phyloP scores from a whole-genome alignment of 2,329 filamentous ascomycete species.

The Penicillium sumatraense region DNA sequence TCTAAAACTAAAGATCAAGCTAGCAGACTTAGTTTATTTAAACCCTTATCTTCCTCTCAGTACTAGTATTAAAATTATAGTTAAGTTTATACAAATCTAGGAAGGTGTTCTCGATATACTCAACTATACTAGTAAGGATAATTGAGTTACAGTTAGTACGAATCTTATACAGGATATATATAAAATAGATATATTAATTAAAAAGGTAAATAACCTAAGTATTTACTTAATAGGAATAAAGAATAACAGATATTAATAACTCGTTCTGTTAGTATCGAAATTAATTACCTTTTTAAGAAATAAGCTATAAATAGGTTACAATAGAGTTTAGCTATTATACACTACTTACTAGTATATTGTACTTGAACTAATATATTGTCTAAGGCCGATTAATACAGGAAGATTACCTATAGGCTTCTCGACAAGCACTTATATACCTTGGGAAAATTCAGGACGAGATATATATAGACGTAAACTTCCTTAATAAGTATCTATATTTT shows the following conservation, averaged over 20 bases:
- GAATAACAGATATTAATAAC: neutral
- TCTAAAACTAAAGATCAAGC: neutral
- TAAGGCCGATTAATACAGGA: neutral
- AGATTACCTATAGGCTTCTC: neutral
- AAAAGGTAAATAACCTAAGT: neutral
- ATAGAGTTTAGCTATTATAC: slow-evolving; percentile 4
- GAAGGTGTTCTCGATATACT: neutral
- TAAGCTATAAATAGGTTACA: neutral
- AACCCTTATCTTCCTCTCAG: neutral
- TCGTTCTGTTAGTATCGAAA: slow-evolving; percentile 1
- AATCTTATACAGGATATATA: neutral
- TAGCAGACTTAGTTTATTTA: neutral
- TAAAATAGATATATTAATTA: neutral
- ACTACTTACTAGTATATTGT: neutral
- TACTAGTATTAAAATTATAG: neutral
- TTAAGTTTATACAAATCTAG: neutral
- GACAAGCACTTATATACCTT: neutral
- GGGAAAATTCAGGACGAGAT: neutral
- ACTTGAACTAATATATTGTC: neutral
- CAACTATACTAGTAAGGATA: neutral
- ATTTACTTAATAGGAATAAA: neutral
- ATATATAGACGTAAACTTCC: neutral
- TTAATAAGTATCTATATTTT: neutral
- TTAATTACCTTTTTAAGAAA: neutral
- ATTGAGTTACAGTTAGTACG: neutral